Percentiles rank a stretch among this genome's conserved stretches.
These are phyloP conservation scores for Zymoseptoria ardabiliae DNA, from an alignment of 2,329 filamentous ascomycete species.

Conservation along the genomic window DNA sequence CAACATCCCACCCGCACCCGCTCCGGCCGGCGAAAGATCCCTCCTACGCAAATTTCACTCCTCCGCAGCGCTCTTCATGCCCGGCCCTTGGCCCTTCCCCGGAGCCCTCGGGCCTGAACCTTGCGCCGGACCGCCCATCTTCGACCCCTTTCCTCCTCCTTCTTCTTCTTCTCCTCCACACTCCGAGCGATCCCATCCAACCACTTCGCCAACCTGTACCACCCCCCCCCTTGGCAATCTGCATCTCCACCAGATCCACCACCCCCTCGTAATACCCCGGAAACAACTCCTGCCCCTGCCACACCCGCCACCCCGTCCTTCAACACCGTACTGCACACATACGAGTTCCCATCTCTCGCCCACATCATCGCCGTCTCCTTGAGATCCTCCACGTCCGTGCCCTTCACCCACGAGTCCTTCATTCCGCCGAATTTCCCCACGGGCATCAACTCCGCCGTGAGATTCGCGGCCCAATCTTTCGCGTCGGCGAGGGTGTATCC, in stretches of 20 bases:
- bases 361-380: conserved; percentile 34
- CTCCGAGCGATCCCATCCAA: conserved; percentile 28
- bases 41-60: background rate
- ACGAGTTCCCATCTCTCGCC: conserved; percentile 37
- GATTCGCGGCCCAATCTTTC: conserved; percentile 31
- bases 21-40: background rate
- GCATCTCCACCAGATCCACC: conserved; percentile 34
- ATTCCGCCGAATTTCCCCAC: conserved; percentile 31
- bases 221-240: conserved; percentile 40
- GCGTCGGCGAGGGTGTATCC: conserved; percentile 35
- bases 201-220: conserved; percentile 31
- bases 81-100: too few relatives aligned
- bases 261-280: conserved; percentile 28
- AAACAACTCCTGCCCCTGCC: conserved; percentile 31
- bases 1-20: too few relatives aligned
- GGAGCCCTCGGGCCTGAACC: too few relatives aligned
- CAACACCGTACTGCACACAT: conserved; percentile 37
- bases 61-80: background rate
- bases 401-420: conserved; percentile 30
- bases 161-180: too few relatives aligned
- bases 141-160: too few relatives aligned
- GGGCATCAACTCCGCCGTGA: conserved; percentile 33
- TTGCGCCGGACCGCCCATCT: too few relatives aligned
- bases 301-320: conserved; percentile 33
- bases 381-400: conserved; percentile 31